These are phyloP conservation scores for Plasmopara viticola DNA, from an alignment of 352 stramenopile species.

Conservation along the genomic window DNA sequence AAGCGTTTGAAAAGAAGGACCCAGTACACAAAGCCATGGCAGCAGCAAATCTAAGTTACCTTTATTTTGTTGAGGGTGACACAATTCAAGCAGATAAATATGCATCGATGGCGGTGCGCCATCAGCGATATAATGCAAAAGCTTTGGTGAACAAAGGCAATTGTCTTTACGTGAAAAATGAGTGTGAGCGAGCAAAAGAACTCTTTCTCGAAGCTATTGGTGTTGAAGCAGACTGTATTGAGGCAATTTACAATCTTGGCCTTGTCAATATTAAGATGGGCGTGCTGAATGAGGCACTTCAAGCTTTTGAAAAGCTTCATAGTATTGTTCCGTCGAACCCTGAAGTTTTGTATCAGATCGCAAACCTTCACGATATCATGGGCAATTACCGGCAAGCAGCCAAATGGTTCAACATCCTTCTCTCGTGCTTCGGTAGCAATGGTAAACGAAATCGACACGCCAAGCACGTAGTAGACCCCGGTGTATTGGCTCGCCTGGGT, in stretches of 20 bases:
- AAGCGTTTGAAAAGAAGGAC: conserved; percentile 95
- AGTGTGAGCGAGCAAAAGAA: conserved; percentile 92
- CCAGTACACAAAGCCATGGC: conserved; percentile 89
- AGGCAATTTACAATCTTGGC: conserved; percentile 96
- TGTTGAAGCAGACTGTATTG: conserved; percentile 92
- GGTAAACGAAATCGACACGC: conserved; percentile 48
- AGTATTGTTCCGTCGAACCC: conserved; percentile 90
- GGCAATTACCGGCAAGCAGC: conserved; percentile 79
- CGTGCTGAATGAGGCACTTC: conserved; percentile 85
- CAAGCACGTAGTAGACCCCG: conserved; percentile 69
- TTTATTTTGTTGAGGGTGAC: conserved; percentile 96
- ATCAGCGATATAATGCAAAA: conserved; percentile 94
- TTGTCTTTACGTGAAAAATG: conserved; percentile 91
- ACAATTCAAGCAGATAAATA: conserved; percentile 89
- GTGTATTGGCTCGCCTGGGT: conserved; percentile 84
- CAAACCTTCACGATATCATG: conserved; percentile 91
- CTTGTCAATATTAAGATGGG: conserved; percentile 86
- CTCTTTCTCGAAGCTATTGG: conserved; percentile 93
- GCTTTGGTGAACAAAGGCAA: conserved; percentile 98
- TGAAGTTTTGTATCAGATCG: conserved; percentile 94
- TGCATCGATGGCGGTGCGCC: conserved; percentile 84
- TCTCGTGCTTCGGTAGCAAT: conserved; percentile 86
- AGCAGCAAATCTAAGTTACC: conserved; percentile 93
- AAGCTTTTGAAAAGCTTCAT: conserved; percentile 96
- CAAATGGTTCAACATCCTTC: conserved; percentile 94